phyloP scores from a whole-genome alignment of 139 green algal genomes.

The Dunaliella sp. region DNA sequence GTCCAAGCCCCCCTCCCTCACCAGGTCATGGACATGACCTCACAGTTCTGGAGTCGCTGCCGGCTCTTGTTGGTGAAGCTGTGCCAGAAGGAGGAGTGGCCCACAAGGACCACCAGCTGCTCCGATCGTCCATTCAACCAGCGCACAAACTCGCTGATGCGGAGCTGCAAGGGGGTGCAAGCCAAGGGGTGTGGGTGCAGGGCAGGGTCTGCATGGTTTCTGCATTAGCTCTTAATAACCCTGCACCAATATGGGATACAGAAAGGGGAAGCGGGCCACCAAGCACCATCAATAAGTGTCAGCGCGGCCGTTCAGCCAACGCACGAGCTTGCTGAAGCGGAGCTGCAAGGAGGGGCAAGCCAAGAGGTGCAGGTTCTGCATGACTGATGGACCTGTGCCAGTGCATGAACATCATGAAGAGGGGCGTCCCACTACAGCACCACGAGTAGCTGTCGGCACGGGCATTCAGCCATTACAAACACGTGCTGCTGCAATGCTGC shows the following conservation, averaged over 20 bases:
- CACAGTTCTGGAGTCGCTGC: constrained; percentile 6
- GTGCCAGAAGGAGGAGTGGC: constrained; percentile 30
- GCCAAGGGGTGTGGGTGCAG: no score
- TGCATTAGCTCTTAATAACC: no score
- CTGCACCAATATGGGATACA: no score
- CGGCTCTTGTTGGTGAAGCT: constrained; percentile 7
- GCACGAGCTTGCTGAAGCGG: constrained; percentile 1
- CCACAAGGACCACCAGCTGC: constrained; percentile 24
- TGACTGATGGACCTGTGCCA: no score
- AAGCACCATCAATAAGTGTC: no score
- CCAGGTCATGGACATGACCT: constrained; percentile 7
- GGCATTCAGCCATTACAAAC: background rate
- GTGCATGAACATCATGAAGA: no score
- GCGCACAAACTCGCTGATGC: constrained; percentile 7
- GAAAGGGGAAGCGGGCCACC: no score
- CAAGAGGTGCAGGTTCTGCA: no score
- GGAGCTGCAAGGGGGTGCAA: background rate
- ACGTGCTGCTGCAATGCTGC: background rate
- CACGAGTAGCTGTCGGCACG: no score
- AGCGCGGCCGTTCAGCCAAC: constrained; percentile 7
- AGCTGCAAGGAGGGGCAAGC: background rate
- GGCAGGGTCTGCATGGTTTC: no score
- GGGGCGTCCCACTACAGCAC: no score
- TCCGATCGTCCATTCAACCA: constrained; percentile 11
- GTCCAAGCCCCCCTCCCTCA: constrained; percentile 18